phyloP scores from a whole-genome alignment of 2,329 filamentous ascomycete species.

The Dryadomyces quercus-mongolicae region DNA sequence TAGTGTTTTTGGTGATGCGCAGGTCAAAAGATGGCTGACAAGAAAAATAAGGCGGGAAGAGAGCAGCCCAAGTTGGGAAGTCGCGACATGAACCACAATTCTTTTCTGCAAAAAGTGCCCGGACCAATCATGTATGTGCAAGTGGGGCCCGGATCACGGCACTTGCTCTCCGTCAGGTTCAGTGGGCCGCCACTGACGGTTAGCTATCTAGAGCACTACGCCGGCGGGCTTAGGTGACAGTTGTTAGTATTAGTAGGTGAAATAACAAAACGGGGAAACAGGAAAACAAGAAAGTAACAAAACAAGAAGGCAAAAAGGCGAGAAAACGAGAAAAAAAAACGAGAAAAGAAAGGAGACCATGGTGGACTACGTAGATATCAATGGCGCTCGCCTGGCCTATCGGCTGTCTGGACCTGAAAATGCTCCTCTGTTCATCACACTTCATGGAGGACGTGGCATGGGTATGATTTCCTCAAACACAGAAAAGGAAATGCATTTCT shows the following conservation, averaged over 20 bases:
- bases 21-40: background rate
- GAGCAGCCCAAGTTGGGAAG: background rate
- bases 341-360: background rate
- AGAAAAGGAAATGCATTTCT: too few species aligned
- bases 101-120: background rate
- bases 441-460: slow-evolving; percentile 25
- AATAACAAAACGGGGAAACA: too few species aligned
- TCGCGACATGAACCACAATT: background rate
- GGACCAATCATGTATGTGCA: background rate
- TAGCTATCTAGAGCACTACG: background rate
- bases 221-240: too few species aligned
- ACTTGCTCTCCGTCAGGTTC: too few species aligned
- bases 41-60: background rate
- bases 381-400: slow-evolving; percentile 22
- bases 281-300: background rate
- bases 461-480: slow-evolving; percentile 11
- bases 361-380: slow-evolving; percentile 18
- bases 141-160: background rate
- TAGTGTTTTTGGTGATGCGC: background rate
- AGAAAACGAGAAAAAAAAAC: background rate
- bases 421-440: slow-evolving; percentile 22
- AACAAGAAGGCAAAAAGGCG: background rate
- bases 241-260: too few species aligned
- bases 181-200: background rate
- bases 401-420: slow-evolving; percentile 17